Evolutionary conservation across 176 grass and related monocot genomes (phyloP), one percentile per base, ranked within the genome.

Genomic region (Saccharum spontaneum): DNA sequence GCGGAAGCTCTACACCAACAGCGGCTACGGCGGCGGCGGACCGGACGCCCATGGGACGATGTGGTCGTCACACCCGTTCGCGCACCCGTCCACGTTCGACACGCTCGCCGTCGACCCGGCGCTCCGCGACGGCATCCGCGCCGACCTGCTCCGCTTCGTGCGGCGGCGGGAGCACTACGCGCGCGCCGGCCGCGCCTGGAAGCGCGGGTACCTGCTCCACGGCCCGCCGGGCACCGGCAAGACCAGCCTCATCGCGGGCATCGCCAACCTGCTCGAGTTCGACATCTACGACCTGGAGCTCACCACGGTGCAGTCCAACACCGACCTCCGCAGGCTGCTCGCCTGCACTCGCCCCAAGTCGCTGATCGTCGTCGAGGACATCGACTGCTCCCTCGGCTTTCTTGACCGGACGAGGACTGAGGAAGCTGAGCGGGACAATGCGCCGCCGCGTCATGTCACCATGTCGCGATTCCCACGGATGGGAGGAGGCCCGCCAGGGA

Each of bases 211-310:
- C 86, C 80, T 94, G 22, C 93, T 97, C 34, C 82, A 97, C 48
- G 92, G 92, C 1, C 90, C 92, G 31, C 95, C 90, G 0, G 95
- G 90, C 20, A 94, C 95, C 4, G 95, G 95, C 75, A 97, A 97
- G 84, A 97, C 92, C 16, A 97, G 90, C 86, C 88, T 97, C 71
- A 69, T 97, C 3, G 95, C 92, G 3, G 92, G 90, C 48, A 93
- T 97, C 52, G 92, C 92, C 31, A 97, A 97, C 86, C 81, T 94
- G 16, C 90, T 94, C 65, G 89, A 97, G 61, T 97, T 94, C 85
- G 95, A 97, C 87, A 55, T 94, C 11, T 97, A 93, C 52, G 92
- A 97, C 75, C 87, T 97, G n/a, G 95, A 97, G 78, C 88, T 97
- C 78, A 97, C 90, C 39, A 62, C 95, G 0, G 90, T 97, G 59